Conservation (phyloP, 306 rosid genomes). For the Astragalus membranaceus region DNA sequence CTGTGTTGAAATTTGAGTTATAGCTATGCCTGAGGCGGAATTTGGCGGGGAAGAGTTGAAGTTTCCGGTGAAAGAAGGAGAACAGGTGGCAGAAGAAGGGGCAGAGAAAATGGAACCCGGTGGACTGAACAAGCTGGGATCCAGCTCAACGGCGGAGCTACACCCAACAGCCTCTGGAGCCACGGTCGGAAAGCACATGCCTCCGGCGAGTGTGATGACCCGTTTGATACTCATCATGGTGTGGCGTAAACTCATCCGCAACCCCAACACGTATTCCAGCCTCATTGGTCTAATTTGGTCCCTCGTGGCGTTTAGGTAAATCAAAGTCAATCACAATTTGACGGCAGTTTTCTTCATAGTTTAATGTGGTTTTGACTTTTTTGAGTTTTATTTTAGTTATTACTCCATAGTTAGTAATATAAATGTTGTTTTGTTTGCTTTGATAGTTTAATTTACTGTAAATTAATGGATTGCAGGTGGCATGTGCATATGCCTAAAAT, state of each 20-base stretch:
- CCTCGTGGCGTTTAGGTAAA: conserved; percentile 71
- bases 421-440: background rate
- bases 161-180: conserved; percentile 46
- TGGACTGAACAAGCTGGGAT: conserved; percentile 60
- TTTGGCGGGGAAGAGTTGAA: conserved; percentile 56
- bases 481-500: conserved; percentile 82
- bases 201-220: conserved; percentile 98
- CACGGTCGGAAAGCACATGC: conserved; percentile 61
- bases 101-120: conserved; percentile 51
- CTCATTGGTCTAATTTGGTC: conserved; percentile 94
- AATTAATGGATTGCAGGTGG: conserved; percentile 48
- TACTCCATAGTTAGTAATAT: background rate
- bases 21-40: conserved; percentile 36
- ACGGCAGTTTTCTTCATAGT: background rate
- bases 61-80: conserved; percentile 40
- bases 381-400: background rate
- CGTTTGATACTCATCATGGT: conserved; percentile 95
- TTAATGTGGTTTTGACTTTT: conserved; percentile 15
- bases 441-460: background rate
- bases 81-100: conserved; percentile 41
- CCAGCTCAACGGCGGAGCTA: conserved; percentile 71
- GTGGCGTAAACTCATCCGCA: conserved; percentile 95
- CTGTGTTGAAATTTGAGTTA: background rate
- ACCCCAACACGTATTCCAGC: conserved; percentile 96
- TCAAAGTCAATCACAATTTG: conserved; percentile 6